Conservation (phyloP, 371 early-diverging fungal species). For the Massospora cicadina region DNA sequence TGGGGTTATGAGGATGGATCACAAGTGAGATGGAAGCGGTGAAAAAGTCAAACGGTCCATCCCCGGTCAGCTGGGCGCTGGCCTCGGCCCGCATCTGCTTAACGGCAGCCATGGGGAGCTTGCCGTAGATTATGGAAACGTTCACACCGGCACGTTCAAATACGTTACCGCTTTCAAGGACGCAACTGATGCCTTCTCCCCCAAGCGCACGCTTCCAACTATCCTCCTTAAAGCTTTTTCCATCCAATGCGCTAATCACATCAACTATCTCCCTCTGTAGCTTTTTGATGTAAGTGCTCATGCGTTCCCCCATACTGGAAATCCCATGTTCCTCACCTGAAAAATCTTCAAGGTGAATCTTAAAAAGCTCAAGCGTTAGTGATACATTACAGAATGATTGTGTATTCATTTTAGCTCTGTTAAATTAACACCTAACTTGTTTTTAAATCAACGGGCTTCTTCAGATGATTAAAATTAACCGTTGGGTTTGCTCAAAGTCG, state of each 20-base stretch:
- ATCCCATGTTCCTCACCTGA: not conserved
- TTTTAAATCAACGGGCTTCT: too few species aligned
- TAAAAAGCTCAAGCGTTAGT: too few species aligned
- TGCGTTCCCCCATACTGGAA: slow-evolving; percentile 45
- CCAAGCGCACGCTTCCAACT: slow-evolving; percentile 62
- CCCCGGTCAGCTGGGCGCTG: slow-evolving; percentile 30
- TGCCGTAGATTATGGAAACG: slow-evolving; percentile 59
- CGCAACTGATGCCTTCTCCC: slow-evolving; percentile 84
- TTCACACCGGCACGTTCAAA: slow-evolving; percentile 93
- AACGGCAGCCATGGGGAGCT: slow-evolving; percentile 48
- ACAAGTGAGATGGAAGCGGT: slow-evolving; percentile 85
- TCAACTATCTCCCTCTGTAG: slow-evolving; percentile 50
- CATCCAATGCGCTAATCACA: slow-evolving; percentile 38
- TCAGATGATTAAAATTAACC: too few species aligned
- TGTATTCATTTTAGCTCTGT: too few species aligned
- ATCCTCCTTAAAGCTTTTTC: slow-evolving; percentile 50
- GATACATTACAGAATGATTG: too few species aligned
- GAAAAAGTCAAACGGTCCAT: slow-evolving; percentile 46
- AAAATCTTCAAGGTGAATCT: not conserved
- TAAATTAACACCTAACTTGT: too few species aligned
- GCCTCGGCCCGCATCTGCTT: slow-evolving; percentile 57
- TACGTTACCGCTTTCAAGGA: slow-evolving; percentile 74
- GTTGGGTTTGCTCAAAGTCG: too few species aligned
- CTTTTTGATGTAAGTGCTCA: slow-evolving; percentile 55
- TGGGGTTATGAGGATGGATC: slow-evolving; percentile 88